Conservation (phyloP, 768 basidiomycete species). For the Rhizopogon sp. region DNA sequence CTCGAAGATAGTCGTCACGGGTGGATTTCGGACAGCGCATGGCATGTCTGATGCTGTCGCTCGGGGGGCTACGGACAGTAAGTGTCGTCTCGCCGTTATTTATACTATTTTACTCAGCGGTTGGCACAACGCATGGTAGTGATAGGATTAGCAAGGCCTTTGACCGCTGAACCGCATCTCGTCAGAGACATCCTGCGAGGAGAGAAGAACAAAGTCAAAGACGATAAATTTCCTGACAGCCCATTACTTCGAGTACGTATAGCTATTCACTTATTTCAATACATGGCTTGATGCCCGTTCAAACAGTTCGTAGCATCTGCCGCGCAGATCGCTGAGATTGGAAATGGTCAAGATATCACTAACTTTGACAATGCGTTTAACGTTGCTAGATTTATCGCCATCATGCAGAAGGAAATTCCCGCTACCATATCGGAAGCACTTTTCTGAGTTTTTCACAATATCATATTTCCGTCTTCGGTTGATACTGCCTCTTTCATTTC, state of each 20-base stretch:
- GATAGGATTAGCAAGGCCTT: slow-evolving; percentile 24
- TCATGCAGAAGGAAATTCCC: slow-evolving; percentile 25
- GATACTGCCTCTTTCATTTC: background rate
- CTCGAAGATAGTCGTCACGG: slow-evolving; percentile 25
- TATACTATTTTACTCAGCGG: background rate
- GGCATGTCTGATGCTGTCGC: slow-evolving; percentile 25
- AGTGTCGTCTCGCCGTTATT: background rate
- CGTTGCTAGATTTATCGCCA: slow-evolving; percentile 25
- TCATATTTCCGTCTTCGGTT: background rate
- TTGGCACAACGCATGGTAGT: slow-evolving; percentile 8
- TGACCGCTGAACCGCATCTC: slow-evolving; percentile 26
- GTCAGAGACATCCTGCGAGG: slow-evolving; percentile 24
- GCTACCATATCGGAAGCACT: slow-evolving; percentile 26
- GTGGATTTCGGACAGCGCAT: slow-evolving; percentile 23
- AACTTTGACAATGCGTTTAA: slow-evolving; percentile 27
- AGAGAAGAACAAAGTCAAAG: slow-evolving; percentile 16
- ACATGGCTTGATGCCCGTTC: background rate
- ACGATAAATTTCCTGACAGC: slow-evolving; percentile 31
- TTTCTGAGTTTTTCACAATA: slow-evolving; percentile 4
- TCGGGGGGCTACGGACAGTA: slow-evolving; percentile 20
- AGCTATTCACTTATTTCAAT: background rate
- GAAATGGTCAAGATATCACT: slow-evolving; percentile 28
- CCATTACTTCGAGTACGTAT: slow-evolving; percentile 24
- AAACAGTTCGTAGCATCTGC: slow-evolving; percentile 25
- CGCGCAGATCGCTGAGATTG: slow-evolving; percentile 28